These are phyloP conservation scores for Aspergillus diversus DNA, from an alignment of 495 filamentous ascomycete genomes.

Conservation along the genomic window DNA sequence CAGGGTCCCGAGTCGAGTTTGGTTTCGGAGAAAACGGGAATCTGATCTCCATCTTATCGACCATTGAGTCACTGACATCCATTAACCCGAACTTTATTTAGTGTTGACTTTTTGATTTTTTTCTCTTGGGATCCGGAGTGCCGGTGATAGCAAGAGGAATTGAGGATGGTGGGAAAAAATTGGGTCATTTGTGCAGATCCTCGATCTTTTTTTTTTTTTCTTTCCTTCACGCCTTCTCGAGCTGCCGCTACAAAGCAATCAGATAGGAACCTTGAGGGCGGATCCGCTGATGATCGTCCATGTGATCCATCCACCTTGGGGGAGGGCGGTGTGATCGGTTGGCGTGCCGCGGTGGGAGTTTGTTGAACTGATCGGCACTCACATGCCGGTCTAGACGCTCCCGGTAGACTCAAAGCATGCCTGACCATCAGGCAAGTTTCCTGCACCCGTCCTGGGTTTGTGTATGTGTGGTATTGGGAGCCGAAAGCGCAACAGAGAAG, in stretches of 20 bases:
- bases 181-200: neutral
- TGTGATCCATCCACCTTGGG: neutral
- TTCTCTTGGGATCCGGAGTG: neutral
- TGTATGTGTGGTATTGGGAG: too few species aligned
- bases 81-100: neutral
- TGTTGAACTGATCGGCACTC: neutral
- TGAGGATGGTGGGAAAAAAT: neutral
- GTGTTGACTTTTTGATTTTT: neutral
- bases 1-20: neutral
- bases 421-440: neutral
- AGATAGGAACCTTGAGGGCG: neutral
- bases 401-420: neutral
- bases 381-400: slow-evolving; percentile 2
- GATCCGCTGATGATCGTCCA: neutral
- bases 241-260: neutral
- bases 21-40: neutral
- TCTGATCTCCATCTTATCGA: neutral
- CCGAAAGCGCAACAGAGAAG: too few species aligned
- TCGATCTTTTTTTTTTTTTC: neutral
- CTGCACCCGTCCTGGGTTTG: neutral
- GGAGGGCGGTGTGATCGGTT: neutral
- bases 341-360: neutral
- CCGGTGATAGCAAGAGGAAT: neutral
- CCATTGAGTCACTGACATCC: neutral
- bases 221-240: neutral